A percentile compares a stretch with the other conserved stretches of the same genome.
phyloP scores from a whole-genome alignment of 2,329 filamentous ascomycete species.

The Ophiocordyceps sinensis region DNA sequence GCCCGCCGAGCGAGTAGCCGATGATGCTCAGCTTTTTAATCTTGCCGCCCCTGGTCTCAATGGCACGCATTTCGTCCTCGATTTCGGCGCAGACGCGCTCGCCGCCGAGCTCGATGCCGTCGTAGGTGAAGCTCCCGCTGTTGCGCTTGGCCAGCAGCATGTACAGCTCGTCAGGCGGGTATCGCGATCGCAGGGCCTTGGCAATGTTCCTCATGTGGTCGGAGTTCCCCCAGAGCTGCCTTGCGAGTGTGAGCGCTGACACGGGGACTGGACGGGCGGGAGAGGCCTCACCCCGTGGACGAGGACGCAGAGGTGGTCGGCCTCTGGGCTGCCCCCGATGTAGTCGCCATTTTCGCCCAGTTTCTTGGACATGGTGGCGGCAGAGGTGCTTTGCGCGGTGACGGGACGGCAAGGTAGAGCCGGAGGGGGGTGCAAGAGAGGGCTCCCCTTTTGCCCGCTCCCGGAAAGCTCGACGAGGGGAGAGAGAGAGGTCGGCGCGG shows the following conservation, averaged over 20 bases:
- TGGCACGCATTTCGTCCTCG: constrained; percentile 43
- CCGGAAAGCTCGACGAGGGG: neutral
- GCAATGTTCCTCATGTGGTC: constrained; percentile 56
- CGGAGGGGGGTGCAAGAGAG: neutral
- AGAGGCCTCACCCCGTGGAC: constrained; percentile 53
- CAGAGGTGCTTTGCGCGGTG: neutral
- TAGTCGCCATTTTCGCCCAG: constrained; percentile 10
- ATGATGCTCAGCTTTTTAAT: constrained; percentile 75
- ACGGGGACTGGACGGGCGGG: neutral
- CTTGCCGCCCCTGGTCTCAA: constrained; percentile 47
- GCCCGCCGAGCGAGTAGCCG: constrained; percentile 79
- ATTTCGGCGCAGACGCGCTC: constrained; percentile 55
- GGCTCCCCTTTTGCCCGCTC: neutral
- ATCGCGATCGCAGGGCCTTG: constrained; percentile 44
- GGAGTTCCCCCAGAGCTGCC: constrained; percentile 65
- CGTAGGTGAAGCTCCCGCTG: constrained; percentile 56
- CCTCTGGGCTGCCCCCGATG: constrained; percentile 35
- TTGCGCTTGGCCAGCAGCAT: constrained; percentile 62
- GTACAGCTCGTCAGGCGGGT: constrained; percentile 49
- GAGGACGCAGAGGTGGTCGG: constrained; percentile 62
- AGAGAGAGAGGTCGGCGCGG: neutral
- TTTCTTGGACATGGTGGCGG: neutral
- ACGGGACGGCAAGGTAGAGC: neutral
- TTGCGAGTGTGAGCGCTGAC: constrained; percentile 3
- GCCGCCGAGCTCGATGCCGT: constrained; percentile 53